Base-by-base conservation (phyloP, 257 asterid species). In the Solanum chiquidenum region DNA sequence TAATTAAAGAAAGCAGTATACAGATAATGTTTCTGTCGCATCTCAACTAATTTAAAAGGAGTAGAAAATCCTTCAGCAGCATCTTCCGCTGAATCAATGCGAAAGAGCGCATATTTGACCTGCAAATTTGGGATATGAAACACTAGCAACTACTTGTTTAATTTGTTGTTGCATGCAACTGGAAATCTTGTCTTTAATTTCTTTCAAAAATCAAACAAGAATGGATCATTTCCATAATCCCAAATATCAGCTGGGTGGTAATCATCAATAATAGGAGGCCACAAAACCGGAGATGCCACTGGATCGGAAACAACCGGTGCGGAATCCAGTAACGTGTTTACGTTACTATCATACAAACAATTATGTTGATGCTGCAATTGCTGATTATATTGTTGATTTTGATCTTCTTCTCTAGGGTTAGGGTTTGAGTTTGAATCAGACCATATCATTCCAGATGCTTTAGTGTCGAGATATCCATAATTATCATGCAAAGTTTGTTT, bases 201-300 rank as follows among this genome's bases (percentile, higher is more conserved):
- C n/a, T n/a, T 74, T 94, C 64, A 79, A 44, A 79, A 31, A 88
- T 95, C 98, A 66, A 93, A 96, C 82, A 95, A 91, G 92, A 91
- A 95, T 0, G 95, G 95, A 88, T 96, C 97, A 7, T 85, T 66
- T 2, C 91, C 88, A 44, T 93, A 92, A 82, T 96, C 98, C 99
- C 99, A 96, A 64, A 94, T 89, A 69, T 90, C 33, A 14, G 33
- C 88, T 2, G 93, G 62, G 5, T 94, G 33, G 2, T 94, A 89
- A 60, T 92, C 97, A 7, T 96, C 98, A 1, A 75, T 21, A 11
- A 86, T 88, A 71, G 95, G 94, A 71, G 95, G 95, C 98, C 96
- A 95, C 49, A 92, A 62, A 25, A 90, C 88, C 23, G 97, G 92
- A 33, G 90, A 89, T 13, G 88, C 93, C 86, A 91, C 90, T 44